phyloP scores from a whole-genome alignment of 1,139 yeast species.

The Magnusiomyces tetraspermus region DNA sequence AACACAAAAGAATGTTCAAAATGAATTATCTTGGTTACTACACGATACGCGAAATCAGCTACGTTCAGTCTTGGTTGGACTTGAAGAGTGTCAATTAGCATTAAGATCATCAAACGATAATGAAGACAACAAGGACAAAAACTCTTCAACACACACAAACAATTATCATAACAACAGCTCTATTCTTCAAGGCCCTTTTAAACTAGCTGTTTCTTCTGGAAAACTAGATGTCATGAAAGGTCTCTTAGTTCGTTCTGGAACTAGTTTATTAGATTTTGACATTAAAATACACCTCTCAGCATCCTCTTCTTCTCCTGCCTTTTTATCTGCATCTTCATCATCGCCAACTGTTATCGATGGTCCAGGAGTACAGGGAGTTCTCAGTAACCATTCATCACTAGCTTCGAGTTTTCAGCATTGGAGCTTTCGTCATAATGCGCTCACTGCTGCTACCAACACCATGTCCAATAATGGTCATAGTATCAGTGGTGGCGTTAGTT shows the following conservation, averaged over 20 bases:
- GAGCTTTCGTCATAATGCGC: not conserved
- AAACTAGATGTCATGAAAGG: constrained; percentile 30
- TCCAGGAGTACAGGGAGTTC: not conserved
- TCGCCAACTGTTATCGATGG: not conserved
- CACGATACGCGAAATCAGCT: constrained; percentile 23
- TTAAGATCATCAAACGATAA: too few relatives aligned
- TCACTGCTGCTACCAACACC: not conserved
- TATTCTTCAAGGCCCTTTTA: constrained; percentile 14
- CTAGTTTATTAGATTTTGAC: constrained; percentile 24
- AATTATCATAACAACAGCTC: not conserved
- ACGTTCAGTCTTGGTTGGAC: constrained; percentile 22
- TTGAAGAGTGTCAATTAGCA: constrained; percentile 26
- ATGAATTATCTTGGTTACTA: constrained; percentile 28
- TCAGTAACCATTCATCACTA: not conserved
- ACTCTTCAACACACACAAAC: too few relatives aligned
- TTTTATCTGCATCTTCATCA: not conserved
- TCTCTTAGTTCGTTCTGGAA: constrained; percentile 26
- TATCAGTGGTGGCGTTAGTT: too few relatives aligned
- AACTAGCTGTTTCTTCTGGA: constrained; percentile 29
- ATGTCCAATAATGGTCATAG: too few relatives aligned
- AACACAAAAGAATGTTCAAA: not conserved
- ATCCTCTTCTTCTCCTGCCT: not conserved
- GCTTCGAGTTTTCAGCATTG: not conserved
- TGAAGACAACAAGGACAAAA: not conserved
- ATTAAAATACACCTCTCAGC: constrained; percentile 15